Conservation (phyloP, 1,139 yeast species). For the Arxiozyma telluris region DNA sequence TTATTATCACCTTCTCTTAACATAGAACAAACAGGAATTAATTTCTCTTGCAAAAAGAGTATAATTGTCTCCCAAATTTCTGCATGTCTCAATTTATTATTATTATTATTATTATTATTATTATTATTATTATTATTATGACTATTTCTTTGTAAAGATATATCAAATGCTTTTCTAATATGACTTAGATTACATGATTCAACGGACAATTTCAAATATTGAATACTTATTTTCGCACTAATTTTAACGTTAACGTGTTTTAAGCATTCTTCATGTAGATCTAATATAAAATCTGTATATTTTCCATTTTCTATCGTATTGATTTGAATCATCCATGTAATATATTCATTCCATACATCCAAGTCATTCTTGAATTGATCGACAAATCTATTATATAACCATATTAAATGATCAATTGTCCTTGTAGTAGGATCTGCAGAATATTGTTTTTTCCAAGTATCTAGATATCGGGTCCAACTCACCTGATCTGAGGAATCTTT, state of each 20-base stretch:
- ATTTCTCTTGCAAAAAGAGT: conserved; percentile 38
- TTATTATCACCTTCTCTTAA: conserved; percentile 29
- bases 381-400: conserved; percentile 27
- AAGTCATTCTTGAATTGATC: conserved; percentile 12
- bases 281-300: conserved; percentile 6
- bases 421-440: conserved; percentile 5
- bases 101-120: conserved; percentile 31
- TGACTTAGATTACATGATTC: conserved; percentile 34
- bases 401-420: conserved; percentile 12
- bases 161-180: conserved; percentile 45
- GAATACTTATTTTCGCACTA: conserved; percentile 46
- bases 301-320: background rate
- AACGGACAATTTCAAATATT: conserved; percentile 42
- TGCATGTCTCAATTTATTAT: conserved; percentile 42
- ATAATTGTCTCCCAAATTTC: conserved; percentile 49
- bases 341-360: conserved; percentile 21
- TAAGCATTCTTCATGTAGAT: conserved; percentile 43
- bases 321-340: conserved; percentile 11
- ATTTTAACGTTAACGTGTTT: conserved; percentile 34
- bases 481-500: conserved; percentile 14
- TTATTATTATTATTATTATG: too few relatives aligned
- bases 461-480: conserved; percentile 26
- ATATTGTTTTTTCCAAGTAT: conserved; percentile 14
- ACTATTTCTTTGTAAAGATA: conserved; percentile 40
- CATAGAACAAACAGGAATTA: conserved; percentile 31